These are phyloP conservation scores for Penicillium italicum DNA, from an alignment of 2,329 filamentous ascomycete genomes.

Conservation along the genomic window DNA sequence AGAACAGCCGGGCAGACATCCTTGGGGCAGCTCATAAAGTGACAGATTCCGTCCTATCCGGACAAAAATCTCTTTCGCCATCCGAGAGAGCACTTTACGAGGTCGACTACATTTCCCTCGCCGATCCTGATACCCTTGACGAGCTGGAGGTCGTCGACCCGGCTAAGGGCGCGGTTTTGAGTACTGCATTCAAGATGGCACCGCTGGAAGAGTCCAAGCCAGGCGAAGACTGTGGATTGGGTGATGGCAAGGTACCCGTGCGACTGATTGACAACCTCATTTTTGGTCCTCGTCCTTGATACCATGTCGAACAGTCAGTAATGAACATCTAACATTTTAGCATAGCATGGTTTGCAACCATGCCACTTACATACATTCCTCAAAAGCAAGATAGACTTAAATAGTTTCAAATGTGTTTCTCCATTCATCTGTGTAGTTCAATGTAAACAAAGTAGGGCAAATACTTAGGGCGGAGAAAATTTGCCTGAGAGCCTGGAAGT, in stretches of 20 bases:
- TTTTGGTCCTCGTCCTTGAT: constrained; percentile 44
- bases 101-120: constrained; percentile 87
- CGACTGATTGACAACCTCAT: constrained; percentile 94
- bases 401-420: constrained; percentile 3
- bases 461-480: constrained; percentile 34
- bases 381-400: background rate
- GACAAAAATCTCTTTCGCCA: constrained; percentile 60
- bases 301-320: background rate
- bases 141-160: constrained; percentile 71
- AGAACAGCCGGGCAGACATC: constrained; percentile 60
- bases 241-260: constrained; percentile 70
- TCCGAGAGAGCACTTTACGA: constrained; percentile 67
- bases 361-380: background rate
- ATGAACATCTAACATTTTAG: background rate
- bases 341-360: background rate
- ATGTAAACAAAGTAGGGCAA: constrained; percentile 33
- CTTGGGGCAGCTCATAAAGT: constrained; percentile 66
- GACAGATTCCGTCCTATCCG: constrained; percentile 51
- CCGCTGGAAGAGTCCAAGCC: constrained; percentile 67
- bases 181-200: constrained; percentile 85
- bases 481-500: constrained; percentile 21
- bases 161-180: constrained; percentile 72
- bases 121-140: constrained; percentile 77
- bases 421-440: background rate
- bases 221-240: constrained; percentile 68